These are phyloP conservation scores for Xylaria sp. DNA, from an alignment of 2,329 filamentous ascomycete species.

Conservation along the genomic window DNA sequence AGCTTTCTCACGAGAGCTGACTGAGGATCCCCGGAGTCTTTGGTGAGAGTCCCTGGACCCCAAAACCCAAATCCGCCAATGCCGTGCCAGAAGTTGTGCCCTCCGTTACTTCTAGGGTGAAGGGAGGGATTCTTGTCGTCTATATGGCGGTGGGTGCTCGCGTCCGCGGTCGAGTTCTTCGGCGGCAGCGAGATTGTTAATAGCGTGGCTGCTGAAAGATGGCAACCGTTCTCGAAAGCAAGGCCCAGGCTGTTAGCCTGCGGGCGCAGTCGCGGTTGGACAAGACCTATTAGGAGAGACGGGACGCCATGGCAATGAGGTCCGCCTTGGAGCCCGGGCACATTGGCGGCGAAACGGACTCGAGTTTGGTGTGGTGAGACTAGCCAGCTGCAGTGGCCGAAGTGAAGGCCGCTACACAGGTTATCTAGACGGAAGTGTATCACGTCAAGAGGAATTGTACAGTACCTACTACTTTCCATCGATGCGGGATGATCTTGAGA, in stretches of 20 bases:
- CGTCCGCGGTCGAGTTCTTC: conserved; percentile 1
- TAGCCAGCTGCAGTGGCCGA: background rate
- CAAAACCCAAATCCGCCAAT: conserved; percentile 14
- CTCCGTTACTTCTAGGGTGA: conserved; percentile 13
- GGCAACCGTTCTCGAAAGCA: conserved; percentile 19
- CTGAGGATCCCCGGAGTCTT: conserved; percentile 20
- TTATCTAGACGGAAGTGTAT: background rate
- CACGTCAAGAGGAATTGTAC: conserved; percentile 10
- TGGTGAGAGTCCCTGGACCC: conserved; percentile 26
- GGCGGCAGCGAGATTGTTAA: background rate
- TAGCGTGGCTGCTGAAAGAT: conserved; percentile 24
- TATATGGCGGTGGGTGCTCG: conserved; percentile 15
- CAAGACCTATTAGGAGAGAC: conserved; percentile 28
- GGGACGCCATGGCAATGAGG: conserved; percentile 6
- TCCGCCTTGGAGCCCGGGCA: conserved; percentile 10
- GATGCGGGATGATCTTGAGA: conserved; percentile 21
- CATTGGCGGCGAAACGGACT: conserved; percentile 18
- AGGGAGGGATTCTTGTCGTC: conserved; percentile 17
- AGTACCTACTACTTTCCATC: conserved; percentile 11
- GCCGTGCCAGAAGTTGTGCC: conserved; percentile 21
- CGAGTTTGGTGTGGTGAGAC: conserved; percentile 9
- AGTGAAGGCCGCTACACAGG: background rate
- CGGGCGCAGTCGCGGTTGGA: conserved; percentile 25
- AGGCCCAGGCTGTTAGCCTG: conserved; percentile 20
- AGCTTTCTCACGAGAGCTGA: background rate